Base-by-base conservation (phyloP, 2,329 filamentous ascomycete species). In the Mollisia scopiformis region DNA sequence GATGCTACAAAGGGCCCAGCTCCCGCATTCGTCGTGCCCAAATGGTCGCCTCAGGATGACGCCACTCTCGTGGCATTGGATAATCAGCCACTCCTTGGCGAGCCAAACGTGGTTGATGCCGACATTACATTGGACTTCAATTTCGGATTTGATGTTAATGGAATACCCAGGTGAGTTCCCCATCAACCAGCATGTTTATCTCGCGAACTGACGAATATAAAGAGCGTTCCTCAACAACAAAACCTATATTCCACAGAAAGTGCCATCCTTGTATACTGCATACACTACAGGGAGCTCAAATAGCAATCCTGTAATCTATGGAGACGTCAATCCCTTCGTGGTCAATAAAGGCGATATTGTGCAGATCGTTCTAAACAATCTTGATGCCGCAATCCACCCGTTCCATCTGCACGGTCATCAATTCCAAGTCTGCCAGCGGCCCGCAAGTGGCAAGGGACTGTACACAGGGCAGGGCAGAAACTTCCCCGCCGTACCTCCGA, bases 251-350 rank as follows among this genome's bases (percentile, higher is more conserved):
- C 58, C 77, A 0, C 91, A 90, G 52, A 91, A 91, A 72, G 92
- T 96, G 0, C 93, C 92, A 0, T 87, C 89, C 0, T 80, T 96
- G 0, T 96, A 93, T 79, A 92, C 89, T 0, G 91, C 83, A 1
- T 79, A 96, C 3, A 86, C 86, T 1, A 53, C 59, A 0, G 86
- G 85, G 16, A 68, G 74, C 1, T 61, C 75, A 2, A 73, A 79
- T 25, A 74, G 75, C 23, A 79, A 91, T 61, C 78, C 85, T 0
- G 64, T 71, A 1, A 76, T 91, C 10, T 92, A 92, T 69, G 89
- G 89, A 27, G 72, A 80, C 35, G 83, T 84, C 73, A 88, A 90
- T 68, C 76, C 86, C 0, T 82, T 91, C 67, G 81, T 95, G 2
- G 80, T 94, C 4, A 77, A 85, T 19, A 82, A 87, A 61, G 84